Evolutionary conservation across 2,329 filamentous ascomycete species (phyloP).

Genomic region (Metarhizium brunneum): DNA sequence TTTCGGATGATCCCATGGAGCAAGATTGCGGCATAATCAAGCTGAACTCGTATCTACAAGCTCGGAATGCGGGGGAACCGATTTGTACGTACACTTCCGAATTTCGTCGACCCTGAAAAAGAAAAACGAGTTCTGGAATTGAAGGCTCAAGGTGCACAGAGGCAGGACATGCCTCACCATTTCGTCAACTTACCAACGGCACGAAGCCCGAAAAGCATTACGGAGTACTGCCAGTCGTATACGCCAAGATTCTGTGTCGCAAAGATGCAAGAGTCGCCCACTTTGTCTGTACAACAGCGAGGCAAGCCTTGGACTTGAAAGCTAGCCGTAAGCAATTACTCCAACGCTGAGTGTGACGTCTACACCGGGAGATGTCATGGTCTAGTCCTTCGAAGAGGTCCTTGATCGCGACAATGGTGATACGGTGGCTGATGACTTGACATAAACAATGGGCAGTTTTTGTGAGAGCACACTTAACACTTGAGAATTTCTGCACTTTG

Average conservation of each 20-base stretch:
- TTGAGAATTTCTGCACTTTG: not conserved
- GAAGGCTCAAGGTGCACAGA: not conserved
- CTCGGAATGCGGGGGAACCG: not conserved
- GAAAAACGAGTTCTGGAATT: not conserved
- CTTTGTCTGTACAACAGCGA: not conserved
- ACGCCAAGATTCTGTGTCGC: too few species aligned
- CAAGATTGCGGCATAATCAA: not conserved
- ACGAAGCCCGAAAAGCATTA: too few species aligned
- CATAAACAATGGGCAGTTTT: not conserved
- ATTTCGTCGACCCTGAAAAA: not conserved
- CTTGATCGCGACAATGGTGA: not conserved
- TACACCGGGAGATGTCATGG: not conserved
- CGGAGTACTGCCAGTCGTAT: too few species aligned
- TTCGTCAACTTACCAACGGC: not conserved
- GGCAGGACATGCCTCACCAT: not conserved
- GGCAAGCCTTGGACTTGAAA: not conserved
- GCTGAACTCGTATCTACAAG: not conserved
- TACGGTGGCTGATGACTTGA: not conserved
- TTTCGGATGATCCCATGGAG: conserved; percentile 38
- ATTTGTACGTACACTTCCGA: not conserved
- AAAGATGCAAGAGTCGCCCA: too few species aligned
- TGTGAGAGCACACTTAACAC: not conserved
- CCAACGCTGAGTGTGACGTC: not conserved
- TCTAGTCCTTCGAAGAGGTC: not conserved
- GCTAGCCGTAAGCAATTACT: not conserved